Evolutionary conservation across 257 asterid genomes (phyloP).

Genomic region (Leptodermis oblonga): DNA sequence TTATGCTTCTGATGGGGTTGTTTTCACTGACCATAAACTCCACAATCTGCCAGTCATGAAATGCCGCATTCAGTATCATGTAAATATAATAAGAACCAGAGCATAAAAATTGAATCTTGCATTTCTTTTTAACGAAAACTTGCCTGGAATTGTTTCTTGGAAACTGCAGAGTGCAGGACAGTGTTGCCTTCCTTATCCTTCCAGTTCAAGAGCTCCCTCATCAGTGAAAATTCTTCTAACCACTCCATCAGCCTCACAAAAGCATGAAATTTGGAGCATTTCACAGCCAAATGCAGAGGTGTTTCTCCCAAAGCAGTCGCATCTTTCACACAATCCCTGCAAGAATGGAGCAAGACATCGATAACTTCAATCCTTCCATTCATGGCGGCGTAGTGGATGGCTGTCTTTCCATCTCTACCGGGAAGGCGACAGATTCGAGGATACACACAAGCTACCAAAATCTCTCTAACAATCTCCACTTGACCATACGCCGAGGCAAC

Average conservation of each 20-base stretch:
- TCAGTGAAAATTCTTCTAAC: neutral
- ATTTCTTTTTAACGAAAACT: neutral
- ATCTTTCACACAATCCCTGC: neutral
- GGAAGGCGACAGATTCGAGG: neutral
- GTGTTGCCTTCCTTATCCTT: neutral
- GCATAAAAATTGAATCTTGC: neutral
- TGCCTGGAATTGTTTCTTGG: neutral
- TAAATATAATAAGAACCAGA: no score
- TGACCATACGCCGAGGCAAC: neutral
- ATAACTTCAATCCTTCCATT: neutral
- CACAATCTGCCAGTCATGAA: neutral
- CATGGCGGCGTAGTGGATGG: slow-evolving; percentile 1
- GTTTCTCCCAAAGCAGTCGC: neutral
- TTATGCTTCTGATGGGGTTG: neutral
- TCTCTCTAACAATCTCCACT: neutral
- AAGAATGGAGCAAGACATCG: neutral
- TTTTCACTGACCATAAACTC: neutral
- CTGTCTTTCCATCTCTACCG: neutral
- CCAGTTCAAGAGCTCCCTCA: neutral
- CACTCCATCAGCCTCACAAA: neutral
- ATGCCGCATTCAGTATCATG: neutral
- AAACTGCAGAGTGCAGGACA: neutral
- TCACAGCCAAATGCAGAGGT: neutral
- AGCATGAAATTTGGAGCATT: neutral
- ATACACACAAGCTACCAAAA: neutral